Evolutionary conservation across 306 rosid species (phyloP).

Genomic region (Gleditsia sinensis): DNA sequence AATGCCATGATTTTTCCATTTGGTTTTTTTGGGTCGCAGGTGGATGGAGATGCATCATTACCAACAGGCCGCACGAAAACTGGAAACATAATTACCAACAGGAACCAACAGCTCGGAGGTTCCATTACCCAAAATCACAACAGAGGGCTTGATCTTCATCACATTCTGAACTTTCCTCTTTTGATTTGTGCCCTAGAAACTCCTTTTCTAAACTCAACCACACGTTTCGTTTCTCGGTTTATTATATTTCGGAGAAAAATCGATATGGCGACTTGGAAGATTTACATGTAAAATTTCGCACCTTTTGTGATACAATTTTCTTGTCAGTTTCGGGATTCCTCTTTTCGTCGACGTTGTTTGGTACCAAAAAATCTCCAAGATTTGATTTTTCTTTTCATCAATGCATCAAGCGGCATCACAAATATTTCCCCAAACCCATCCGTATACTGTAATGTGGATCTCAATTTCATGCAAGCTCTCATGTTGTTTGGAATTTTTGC

Average conservation of each 20-base stretch:
- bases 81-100: slow-evolving; percentile 27
- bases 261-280: not conserved
- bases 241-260: not conserved
- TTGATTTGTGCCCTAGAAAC: not conserved
- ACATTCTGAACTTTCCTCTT: not conserved
- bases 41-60: slow-evolving; percentile 42
- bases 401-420: slow-evolving; percentile 36
- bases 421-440: slow-evolving; percentile 28
- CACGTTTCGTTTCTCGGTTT: not conserved
- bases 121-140: not conserved
- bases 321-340: not conserved
- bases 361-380: slow-evolving; percentile 37
- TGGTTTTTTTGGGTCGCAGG: not conserved
- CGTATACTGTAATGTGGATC: slow-evolving; percentile 28
- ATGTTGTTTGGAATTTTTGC: slow-evolving; percentile 2
- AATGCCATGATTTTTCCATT: not conserved
- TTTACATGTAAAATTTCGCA: not conserved
- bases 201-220: not conserved
- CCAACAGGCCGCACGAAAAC: too few species aligned
- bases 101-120: slow-evolving; percentile 20
- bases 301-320: not conserved
- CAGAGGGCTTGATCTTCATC: slow-evolving; percentile 29
- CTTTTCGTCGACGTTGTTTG: slow-evolving; percentile 15
- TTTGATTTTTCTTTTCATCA: slow-evolving; percentile 42
- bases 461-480: slow-evolving; percentile 40